Evolutionary conservation across 2,329 filamentous ascomycete species (phyloP).

Genomic region (Talaromyces sp.): DNA sequence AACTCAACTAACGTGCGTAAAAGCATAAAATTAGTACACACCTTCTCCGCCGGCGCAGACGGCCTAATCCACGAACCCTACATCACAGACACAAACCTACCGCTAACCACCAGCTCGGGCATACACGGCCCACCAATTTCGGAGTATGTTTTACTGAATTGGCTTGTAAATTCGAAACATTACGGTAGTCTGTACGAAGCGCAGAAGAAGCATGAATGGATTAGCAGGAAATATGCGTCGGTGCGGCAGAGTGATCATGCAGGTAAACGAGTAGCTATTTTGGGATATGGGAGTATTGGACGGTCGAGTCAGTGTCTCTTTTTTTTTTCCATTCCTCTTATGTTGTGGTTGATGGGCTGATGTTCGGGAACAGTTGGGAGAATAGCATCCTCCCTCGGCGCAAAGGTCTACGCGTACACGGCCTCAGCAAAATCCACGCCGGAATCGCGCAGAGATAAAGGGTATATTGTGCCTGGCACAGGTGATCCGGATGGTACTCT

Average conservation of each 20-base stretch:
- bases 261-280: conserved; percentile 56
- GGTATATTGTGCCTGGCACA: conserved; percentile 67
- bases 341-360: conserved; percentile 12
- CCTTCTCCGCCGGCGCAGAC: conserved; percentile 58
- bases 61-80: conserved; percentile 53
- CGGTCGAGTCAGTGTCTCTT: conserved; percentile 50
- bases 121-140: conserved; percentile 64
- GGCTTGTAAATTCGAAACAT: conserved; percentile 55
- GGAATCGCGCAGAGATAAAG: conserved; percentile 60
- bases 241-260: conserved; percentile 48
- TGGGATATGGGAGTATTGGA: conserved; percentile 63
- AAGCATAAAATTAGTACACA: conserved; percentile 52
- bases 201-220: conserved; percentile 58
- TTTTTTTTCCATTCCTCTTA: neutral
- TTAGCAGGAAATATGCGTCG: neutral
- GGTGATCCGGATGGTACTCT: conserved; percentile 57
- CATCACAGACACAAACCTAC: conserved; percentile 51
- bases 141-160: conserved; percentile 65
- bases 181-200: conserved; percentile 55
- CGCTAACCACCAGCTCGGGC: conserved; percentile 54
- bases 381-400: conserved; percentile 63
- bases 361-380: conserved; percentile 43
- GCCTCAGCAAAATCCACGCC: conserved; percentile 65
- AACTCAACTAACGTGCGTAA: neutral
- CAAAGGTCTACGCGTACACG: conserved; percentile 72